Percentiles rank a stretch among this genome's conserved stretches.
Evolutionary conservation across 352 stramenopile species (phyloP).

Genomic region (Phytophthora citrophthora): DNA sequence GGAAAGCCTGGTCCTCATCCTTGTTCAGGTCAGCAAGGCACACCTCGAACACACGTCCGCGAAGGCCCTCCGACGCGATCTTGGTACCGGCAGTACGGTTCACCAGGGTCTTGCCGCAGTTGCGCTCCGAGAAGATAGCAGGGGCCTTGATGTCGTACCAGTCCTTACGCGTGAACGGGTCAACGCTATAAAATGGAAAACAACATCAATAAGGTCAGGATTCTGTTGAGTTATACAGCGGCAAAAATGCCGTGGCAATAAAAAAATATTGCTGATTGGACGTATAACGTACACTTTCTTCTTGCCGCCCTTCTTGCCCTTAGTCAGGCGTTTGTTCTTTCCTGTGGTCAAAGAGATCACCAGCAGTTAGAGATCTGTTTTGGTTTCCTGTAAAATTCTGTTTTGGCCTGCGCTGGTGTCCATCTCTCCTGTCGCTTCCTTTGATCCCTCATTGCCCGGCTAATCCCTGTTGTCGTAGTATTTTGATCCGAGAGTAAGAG

Average conservation of each 20-base stretch:
- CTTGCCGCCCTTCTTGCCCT: conserved; percentile 93
- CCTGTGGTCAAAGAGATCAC: conserved; percentile 45
- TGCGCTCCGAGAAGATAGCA: conserved; percentile 97
- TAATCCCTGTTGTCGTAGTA: neutral
- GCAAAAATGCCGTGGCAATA: neutral
- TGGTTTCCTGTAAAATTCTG: neutral
- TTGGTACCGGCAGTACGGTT: conserved; percentile 97
- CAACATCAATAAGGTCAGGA: conserved; percentile 19
- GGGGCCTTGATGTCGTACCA: conserved; percentile 98
- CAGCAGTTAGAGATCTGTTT: conserved; percentile 27
- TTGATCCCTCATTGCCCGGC: neutral
- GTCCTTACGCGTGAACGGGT: conserved; percentile 99
- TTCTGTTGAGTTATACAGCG: neutral
- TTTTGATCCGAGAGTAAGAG: neutral
- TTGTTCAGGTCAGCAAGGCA: conserved; percentile 99
- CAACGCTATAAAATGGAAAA: conserved; percentile 72
- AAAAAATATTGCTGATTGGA: neutral
- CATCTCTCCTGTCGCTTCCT: conserved; percentile 6
- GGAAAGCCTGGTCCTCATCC: conserved; percentile 97
- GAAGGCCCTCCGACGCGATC: conserved; percentile 98
- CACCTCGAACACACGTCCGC: conserved; percentile 99
- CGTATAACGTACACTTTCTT: conserved; percentile 86
- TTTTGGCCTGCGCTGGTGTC: neutral
- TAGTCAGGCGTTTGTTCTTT: conserved; percentile 93
- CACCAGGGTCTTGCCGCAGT: conserved; percentile 99